Conservation (phyloP, 352 stramenopile species). For the Pythium volutum region DNA sequence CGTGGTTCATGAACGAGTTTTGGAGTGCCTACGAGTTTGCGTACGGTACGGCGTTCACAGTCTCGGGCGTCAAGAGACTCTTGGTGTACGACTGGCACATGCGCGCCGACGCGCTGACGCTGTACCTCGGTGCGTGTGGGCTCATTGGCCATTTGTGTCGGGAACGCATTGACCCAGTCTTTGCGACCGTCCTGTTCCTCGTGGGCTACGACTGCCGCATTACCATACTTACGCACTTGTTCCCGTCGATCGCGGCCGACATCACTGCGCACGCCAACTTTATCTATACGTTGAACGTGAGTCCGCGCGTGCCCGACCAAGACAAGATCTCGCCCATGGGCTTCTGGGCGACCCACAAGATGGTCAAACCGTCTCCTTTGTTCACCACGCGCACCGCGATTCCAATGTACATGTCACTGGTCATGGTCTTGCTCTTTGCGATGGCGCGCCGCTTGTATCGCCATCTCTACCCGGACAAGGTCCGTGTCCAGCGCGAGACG, state of each 20-base stretch:
- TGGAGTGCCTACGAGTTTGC: constrained; percentile 19
- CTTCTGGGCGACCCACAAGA: constrained; percentile 9
- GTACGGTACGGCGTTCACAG: constrained; percentile 3
- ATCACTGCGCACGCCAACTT: background rate
- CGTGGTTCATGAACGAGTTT: constrained; percentile 26
- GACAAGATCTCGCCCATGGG: constrained; percentile 29
- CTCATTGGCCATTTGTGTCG: constrained; percentile 19
- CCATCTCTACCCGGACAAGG: constrained; percentile 12
- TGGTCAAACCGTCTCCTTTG: background rate
- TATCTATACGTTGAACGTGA: background rate
- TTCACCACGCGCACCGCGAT: constrained; percentile 2
- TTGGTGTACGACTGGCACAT: constrained; percentile 19
- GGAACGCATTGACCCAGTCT: constrained; percentile 28
- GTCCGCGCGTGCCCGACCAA: background rate
- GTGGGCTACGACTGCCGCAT: constrained; percentile 21
- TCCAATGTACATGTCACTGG: constrained; percentile 13
- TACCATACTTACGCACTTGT: constrained; percentile 1
- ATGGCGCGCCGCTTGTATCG: constrained; percentile 14
- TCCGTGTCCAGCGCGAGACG: constrained; percentile 13
- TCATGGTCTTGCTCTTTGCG: constrained; percentile 19
- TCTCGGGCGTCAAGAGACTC: background rate
- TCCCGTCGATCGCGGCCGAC: background rate
- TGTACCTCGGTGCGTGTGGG: constrained; percentile 23
- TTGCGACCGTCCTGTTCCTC: constrained; percentile 17
- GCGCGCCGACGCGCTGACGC: constrained; percentile 22